Evolutionary conservation across 805 yeast genomes (phyloP).

Genomic region (Isabelozyma heimii): DNA sequence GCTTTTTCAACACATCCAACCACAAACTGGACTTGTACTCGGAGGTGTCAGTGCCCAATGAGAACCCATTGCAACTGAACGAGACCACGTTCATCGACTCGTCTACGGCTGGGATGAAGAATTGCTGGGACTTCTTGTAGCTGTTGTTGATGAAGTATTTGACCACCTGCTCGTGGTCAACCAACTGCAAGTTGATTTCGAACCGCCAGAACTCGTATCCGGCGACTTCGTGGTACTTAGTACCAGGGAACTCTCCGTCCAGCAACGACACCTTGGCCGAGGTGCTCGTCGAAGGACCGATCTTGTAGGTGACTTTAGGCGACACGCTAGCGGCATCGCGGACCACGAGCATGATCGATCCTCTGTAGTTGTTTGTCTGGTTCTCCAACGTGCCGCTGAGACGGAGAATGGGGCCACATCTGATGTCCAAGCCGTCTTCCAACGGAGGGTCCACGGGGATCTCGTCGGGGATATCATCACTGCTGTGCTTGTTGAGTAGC

Average conservation of each 20-base stretch:
- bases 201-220: constrained; percentile 68
- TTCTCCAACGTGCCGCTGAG: constrained; percentile 61
- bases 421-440: constrained; percentile 38
- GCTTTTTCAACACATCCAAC: constrained; percentile 78
- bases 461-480: constrained; percentile 22
- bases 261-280: not conserved
- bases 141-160: constrained; percentile 57
- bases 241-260: constrained; percentile 48
- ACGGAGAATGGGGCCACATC: constrained; percentile 78
- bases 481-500: constrained; percentile 20
- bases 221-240: constrained; percentile 35
- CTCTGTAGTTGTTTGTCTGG: constrained; percentile 54
- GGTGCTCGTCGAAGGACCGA: constrained; percentile 31
- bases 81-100: constrained; percentile 81
- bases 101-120: constrained; percentile 61
- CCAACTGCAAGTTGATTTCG: constrained; percentile 48
- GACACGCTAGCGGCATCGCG: constrained; percentile 28
- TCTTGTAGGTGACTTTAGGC: constrained; percentile 30
- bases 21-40: constrained; percentile 75
- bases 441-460: constrained; percentile 25
- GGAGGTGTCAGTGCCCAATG: constrained; percentile 64
- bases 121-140: constrained; percentile 44
- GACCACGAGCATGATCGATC: constrained; percentile 63
- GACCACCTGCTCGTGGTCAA: constrained; percentile 54
- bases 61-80: constrained; percentile 89